Percentiles rank a stretch among this genome's conserved stretches.
Conservation (phyloP, 2,329 filamentous ascomycete genomes). For the Trichoderma sp. region DNA sequence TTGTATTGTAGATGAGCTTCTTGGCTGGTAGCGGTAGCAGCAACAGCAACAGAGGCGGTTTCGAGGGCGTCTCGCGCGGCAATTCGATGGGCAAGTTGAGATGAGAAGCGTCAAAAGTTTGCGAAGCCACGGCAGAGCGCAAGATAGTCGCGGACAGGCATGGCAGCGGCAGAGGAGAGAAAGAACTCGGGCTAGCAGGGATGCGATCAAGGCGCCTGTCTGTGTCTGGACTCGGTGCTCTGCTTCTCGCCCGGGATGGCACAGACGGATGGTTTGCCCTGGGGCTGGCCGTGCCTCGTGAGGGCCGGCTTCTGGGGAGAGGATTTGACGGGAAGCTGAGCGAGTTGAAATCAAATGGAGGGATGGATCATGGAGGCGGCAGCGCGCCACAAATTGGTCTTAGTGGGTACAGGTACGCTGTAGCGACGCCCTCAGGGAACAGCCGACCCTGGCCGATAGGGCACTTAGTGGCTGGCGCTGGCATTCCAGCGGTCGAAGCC, state of each 20-base stretch:
- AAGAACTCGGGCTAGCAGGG: not conserved
- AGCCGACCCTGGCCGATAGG: not conserved
- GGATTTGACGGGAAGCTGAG: not conserved
- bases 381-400: not conserved
- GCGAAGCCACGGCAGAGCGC: constrained; percentile 6
- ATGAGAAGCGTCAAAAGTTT: constrained; percentile 7
- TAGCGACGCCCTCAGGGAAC: not conserved
- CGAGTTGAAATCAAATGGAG: not conserved
- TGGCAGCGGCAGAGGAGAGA: constrained; percentile 9
- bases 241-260: constrained; percentile 17
- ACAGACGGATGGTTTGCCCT: constrained; percentile 20
- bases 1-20: not conserved
- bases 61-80: not conserved
- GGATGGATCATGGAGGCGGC: not conserved
- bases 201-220: not conserved
- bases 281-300: constrained; percentile 5
- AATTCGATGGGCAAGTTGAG: not conserved
- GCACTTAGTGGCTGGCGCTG: not conserved
- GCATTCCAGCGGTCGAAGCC: constrained; percentile 9
- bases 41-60: not conserved
- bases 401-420: not conserved
- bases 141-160: constrained; percentile 13
- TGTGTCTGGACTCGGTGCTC: not conserved
- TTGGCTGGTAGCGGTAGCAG: not conserved
- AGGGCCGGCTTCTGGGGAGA: not conserved